A percentile compares a stretch with the other conserved stretches of the same genome.
phyloP scores from a whole-genome alignment of 2,329 filamentous ascomycete genomes.

The Trichoderma brevicompactum region DNA sequence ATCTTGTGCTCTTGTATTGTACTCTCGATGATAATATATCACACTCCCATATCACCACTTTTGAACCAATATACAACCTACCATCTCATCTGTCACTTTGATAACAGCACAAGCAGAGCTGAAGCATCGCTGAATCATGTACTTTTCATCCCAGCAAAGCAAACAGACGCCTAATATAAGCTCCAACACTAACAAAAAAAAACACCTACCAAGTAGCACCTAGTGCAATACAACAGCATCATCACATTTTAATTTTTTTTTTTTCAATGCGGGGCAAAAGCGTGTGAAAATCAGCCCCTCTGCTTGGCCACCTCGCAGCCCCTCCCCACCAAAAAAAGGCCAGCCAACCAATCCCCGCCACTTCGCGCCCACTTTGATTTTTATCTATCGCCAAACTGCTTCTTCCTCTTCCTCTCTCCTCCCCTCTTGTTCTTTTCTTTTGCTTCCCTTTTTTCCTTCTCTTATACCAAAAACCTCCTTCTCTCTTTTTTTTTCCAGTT shows the following conservation, averaged over 20 bases:
- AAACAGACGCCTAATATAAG: too few relatives aligned
- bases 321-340: constrained; percentile 20
- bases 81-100: too few relatives aligned
- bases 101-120: too few relatives aligned
- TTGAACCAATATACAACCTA: too few relatives aligned
- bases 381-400: constrained; percentile 20
- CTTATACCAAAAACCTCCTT: neutral
- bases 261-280: constrained; percentile 22
- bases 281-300: constrained; percentile 21
- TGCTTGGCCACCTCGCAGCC: constrained; percentile 12
- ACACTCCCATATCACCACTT: too few relatives aligned
- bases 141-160: too few relatives aligned
- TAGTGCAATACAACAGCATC: too few relatives aligned
- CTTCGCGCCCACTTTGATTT: constrained; percentile 25
- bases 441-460: neutral
- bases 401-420: neutral
- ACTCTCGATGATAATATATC: too few relatives aligned
- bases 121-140: too few relatives aligned
- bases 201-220: too few relatives aligned
- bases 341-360: neutral
- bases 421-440: constrained; percentile 6
- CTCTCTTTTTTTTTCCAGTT: constrained; percentile 15
- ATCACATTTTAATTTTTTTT: neutral
- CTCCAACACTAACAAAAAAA: too few relatives aligned
- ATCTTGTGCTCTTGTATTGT: too few relatives aligned